These are phyloP conservation scores for Phytopythium vexans DNA, from an alignment of 352 stramenopile species.

Conservation along the genomic window DNA sequence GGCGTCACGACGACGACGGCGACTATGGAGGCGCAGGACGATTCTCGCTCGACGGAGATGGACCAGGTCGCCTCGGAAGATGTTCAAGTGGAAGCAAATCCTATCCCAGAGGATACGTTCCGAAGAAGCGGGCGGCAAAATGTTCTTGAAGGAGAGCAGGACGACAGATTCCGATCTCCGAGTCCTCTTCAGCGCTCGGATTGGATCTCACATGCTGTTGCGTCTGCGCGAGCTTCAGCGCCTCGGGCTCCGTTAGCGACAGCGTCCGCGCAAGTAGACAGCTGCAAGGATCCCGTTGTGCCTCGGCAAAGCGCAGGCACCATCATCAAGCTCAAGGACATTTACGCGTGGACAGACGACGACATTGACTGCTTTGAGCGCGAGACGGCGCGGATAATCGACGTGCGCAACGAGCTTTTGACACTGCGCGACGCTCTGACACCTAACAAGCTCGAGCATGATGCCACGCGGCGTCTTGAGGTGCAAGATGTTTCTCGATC, in stretches of 20 bases:
- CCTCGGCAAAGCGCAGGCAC: neutral
- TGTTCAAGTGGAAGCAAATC: too few species aligned
- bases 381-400: slow-evolving; percentile 37
- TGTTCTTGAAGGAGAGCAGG: too few species aligned
- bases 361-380: slow-evolving; percentile 43
- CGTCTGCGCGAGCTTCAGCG: neutral
- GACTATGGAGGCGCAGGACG: too few species aligned
- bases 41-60: too few species aligned
- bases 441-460: slow-evolving; percentile 11
- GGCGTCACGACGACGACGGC: neutral
- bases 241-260: neutral
- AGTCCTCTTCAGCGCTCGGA: too few species aligned
- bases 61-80: too few species aligned
- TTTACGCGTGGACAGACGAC: slow-evolving; percentile 43
- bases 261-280: neutral
- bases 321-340: slow-evolving; percentile 18
- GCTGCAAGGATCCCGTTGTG: neutral
- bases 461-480: slow-evolving; percentile 2
- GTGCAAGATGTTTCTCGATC: neutral
- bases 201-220: too few species aligned
- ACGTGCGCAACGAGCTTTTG: slow-evolving; percentile 34
- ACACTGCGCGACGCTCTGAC: slow-evolving; percentile 23
- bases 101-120: too few species aligned
- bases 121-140: too few species aligned
- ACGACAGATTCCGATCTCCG: too few species aligned